Conservation (phyloP, 768 basidiomycete species). For the Sarcodon sp. region DNA sequence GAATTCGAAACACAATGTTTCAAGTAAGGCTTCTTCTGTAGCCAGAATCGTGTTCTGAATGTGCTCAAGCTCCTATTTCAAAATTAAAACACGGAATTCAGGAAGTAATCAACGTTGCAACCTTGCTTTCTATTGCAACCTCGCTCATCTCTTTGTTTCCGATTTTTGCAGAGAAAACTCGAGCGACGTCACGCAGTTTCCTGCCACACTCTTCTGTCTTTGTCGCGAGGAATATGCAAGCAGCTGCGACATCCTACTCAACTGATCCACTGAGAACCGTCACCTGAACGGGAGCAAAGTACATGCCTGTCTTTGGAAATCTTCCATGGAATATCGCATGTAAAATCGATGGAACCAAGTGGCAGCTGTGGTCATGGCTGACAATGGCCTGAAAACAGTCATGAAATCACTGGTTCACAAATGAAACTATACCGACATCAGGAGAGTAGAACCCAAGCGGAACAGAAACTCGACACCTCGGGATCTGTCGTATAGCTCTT, state of each 20-base stretch:
- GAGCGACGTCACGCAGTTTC: conserved; percentile 77
- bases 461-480: conserved; percentile 80
- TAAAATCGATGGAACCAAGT: conserved; percentile 90
- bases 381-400: conserved; percentile 43
- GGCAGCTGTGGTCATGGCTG: conserved; percentile 77
- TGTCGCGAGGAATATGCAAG: conserved; percentile 83
- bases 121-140: conserved; percentile 54
- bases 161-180: conserved; percentile 60
- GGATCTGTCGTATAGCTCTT: conserved; percentile 67
- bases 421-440: conserved; percentile 40
- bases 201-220: conserved; percentile 86
- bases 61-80: conserved; percentile 56
- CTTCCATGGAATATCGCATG: conserved; percentile 76
- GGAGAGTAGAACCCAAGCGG: conserved; percentile 65
- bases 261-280: conserved; percentile 3
- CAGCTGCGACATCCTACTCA: conserved; percentile 66
- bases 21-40: conserved; percentile 69
- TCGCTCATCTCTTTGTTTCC: conserved; percentile 38
- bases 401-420: conserved; percentile 4
- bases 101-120: conserved; percentile 17
- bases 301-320: conserved; percentile 66
- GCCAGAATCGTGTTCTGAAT: conserved; percentile 56
- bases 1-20: conserved; percentile 81
- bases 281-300: not conserved
- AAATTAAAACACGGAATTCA: not conserved